Percentiles rank a stretch among this genome's conserved stretches.
phyloP scores from a whole-genome alignment of 306 rosid species.

The Arachis stenosperma region DNA sequence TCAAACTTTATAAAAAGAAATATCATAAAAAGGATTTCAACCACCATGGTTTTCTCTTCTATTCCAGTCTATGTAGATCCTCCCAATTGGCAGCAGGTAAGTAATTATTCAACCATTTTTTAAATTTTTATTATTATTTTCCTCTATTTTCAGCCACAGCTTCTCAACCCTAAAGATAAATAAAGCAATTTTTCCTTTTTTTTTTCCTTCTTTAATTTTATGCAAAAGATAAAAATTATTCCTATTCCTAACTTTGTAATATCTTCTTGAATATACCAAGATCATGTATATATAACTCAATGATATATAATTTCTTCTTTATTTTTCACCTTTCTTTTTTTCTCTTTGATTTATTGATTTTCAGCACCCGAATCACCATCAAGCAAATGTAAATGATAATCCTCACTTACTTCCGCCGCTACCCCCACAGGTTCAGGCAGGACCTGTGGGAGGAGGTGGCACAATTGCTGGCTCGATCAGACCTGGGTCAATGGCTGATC shows the following conservation, averaged over 20 bases:
- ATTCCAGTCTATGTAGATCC: conserved; percentile 98
- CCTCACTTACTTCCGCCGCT: conserved; percentile 58
- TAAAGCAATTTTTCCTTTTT: not conserved
- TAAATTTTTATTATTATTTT: conserved; percentile 22
- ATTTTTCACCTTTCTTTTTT: conserved; percentile 5
- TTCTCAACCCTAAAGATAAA: conserved; percentile 45
- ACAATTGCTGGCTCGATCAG: conserved; percentile 50
- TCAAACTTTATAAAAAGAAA: conserved; percentile 86
- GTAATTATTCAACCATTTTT: not conserved
- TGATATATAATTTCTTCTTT: not conserved
- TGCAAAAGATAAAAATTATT: conserved; percentile 69
- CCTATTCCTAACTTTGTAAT: conserved; percentile 66
- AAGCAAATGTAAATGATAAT: conserved; percentile 48
- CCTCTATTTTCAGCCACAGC: conserved; percentile 51
- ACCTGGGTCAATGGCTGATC: conserved; percentile 86
- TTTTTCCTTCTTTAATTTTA: not conserved
- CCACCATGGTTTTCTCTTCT: conserved; percentile 95
- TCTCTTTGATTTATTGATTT: conserved; percentile 25
- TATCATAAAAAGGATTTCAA: conserved; percentile 39
- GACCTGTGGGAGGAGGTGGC: conserved; percentile 35
- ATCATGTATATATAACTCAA: not conserved
- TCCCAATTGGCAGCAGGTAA: conserved; percentile 98
- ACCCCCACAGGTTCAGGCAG: conserved; percentile 25
- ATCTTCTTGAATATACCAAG: conserved; percentile 74
- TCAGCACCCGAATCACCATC: conserved; percentile 61